These are phyloP conservation scores for Rhizopogon vesiculosus DNA, from an alignment of 768 basidiomycete species.

Conservation along the genomic window DNA sequence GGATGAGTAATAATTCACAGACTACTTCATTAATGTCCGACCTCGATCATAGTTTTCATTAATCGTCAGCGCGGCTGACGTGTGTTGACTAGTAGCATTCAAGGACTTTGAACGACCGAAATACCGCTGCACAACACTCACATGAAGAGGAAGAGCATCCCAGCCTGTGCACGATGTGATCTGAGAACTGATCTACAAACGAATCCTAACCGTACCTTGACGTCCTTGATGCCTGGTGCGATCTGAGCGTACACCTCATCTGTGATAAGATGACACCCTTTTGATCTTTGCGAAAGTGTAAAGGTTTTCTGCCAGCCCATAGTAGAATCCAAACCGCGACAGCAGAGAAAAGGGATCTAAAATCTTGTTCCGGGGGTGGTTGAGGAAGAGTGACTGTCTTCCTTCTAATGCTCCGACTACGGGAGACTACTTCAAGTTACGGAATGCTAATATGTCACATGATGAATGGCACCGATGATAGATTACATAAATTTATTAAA, in stretches of 20 bases:
- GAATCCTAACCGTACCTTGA: constrained; percentile 43
- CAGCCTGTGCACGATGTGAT: constrained; percentile 45
- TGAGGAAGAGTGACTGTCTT: too few species aligned
- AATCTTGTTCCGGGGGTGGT: too few species aligned
- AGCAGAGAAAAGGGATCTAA: too few species aligned
- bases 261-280: constrained; percentile 84
- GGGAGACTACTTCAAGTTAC: too few species aligned
- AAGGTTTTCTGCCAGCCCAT: constrained; percentile 96
- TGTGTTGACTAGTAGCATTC: constrained; percentile 56
- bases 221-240: constrained; percentile 58
- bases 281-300: constrained; percentile 44
- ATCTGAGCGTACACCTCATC: constrained; percentile 68
- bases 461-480: too few species aligned
- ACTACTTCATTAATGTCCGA: constrained; percentile 21
- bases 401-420: too few species aligned
- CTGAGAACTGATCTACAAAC: not conserved
- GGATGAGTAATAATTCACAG: not conserved
- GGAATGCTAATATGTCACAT: too few species aligned
- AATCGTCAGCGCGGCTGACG: constrained; percentile 72
- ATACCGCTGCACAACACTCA: constrained; percentile 27
- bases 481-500: too few species aligned
- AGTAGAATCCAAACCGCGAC: not conserved
- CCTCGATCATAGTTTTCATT: constrained; percentile 91
- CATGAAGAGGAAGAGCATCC: constrained; percentile 90
- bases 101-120: constrained; percentile 6